Evolutionary conservation across 1,139 yeast genomes (phyloP), one percentile per base, ranked within the genome.

Genomic region (Saccharomycopsis hybrid): DNA sequence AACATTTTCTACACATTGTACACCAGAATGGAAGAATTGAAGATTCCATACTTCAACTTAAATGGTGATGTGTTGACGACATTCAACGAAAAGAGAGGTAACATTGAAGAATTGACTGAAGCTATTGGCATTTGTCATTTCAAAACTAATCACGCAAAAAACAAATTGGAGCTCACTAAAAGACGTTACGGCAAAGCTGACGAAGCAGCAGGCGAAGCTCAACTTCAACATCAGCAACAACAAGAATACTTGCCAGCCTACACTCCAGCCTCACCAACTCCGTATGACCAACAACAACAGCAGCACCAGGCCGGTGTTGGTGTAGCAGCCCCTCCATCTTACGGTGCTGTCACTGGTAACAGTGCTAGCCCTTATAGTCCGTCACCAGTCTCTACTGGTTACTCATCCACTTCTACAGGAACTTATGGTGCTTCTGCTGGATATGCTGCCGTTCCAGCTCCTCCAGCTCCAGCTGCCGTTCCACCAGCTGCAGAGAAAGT

Each of bases 11-110:
- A 92, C 73, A 89, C 97, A 0, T 72, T 92, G 56, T 90, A 86
- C 72, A 84, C 77, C 62, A 77, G 86, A 60, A 87, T 92, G 88
- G 96, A 90, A 68, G 96, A 88, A 65, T 82, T 90, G 85, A 89
- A 92, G 71, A 92, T 92, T 57, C 96, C 97, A 11, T 90, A 92
- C 69, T 92, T 92, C 68, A 96, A 92, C 65, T 72, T 92, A 63
- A 72, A 77, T 49, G 74, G 86, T 48, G 97, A 89, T 64, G 85
- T 92, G 58, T 75, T 85, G 50, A 92, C 86, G 62, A 84, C 92
- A 2, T 92, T 85, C 68, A 68, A 68, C 43, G 73, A 71, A 56
- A 92, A 92, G 71, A 83, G 95, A 64, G 98, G 97, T 37, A 82
- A 88, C 59, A 78, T 90, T 52, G 96, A 89, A 63, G 97, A 90